These are phyloP conservation scores for Hypoxylon cercidicola DNA, from an alignment of 495 filamentous ascomycete genomes.

Conservation along the genomic window DNA sequence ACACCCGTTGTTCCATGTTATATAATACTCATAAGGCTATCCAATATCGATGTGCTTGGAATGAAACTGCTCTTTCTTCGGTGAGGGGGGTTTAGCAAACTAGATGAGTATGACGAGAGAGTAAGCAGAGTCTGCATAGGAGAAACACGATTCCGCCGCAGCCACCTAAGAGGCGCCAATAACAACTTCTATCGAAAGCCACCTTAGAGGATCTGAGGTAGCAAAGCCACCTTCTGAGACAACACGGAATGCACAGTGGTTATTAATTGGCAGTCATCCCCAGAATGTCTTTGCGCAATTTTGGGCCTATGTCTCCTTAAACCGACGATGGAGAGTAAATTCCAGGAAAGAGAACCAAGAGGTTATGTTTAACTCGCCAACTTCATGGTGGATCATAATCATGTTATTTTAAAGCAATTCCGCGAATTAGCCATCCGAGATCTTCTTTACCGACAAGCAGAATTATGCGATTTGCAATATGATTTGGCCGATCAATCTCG, in stretches of 20 bases:
- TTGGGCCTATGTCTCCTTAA: not conserved
- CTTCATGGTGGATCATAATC: slow-evolving; percentile 31
- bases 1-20: not conserved
- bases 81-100: not conserved
- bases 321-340: not conserved
- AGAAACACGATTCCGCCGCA: not conserved
- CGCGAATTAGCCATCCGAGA: slow-evolving; percentile 47
- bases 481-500: slow-evolving; percentile 35
- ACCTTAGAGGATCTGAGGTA: no score
- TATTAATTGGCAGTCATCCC: not conserved
- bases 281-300: not conserved
- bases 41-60: not conserved
- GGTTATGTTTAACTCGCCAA: slow-evolving; percentile 31
- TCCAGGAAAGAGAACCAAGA: slow-evolving; percentile 4
- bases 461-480: slow-evolving; percentile 44
- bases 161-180: not conserved
- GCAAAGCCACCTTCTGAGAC: no score
- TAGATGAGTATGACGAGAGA: not conserved
- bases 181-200: not conserved
- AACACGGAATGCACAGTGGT: not conserved
- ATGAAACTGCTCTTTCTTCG: not conserved
- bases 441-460: slow-evolving; percentile 51
- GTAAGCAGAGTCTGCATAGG: not conserved
- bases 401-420: slow-evolving; percentile 48
- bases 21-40: no score